Evolutionary conservation across 2,329 filamentous ascomycete genomes (phyloP).

Genomic region (Neocucurbitaria cava): DNA sequence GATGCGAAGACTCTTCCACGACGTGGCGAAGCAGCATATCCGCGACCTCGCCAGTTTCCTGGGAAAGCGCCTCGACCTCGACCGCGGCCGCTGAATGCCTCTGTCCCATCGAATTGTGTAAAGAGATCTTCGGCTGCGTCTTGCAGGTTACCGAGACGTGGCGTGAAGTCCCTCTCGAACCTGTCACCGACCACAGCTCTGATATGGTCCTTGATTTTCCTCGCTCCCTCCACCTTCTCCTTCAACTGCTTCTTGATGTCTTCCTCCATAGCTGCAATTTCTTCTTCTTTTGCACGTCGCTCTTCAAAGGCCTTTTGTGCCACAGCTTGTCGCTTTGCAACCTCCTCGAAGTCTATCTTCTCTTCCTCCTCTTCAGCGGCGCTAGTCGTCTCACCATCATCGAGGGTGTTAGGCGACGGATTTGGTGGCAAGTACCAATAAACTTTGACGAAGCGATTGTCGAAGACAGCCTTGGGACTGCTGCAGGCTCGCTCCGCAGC

Average conservation of each 20-base stretch:
- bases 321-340: constrained; percentile 72
- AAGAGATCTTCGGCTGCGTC: constrained; percentile 69
- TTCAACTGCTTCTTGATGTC: constrained; percentile 71
- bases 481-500: constrained; percentile 74
- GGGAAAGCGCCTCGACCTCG: constrained; percentile 35
- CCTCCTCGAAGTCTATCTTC: constrained; percentile 73
- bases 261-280: constrained; percentile 67
- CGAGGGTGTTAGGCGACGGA: background rate
- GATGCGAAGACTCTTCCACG: constrained; percentile 15
- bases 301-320: constrained; percentile 74
- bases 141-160: constrained; percentile 32
- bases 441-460: constrained; percentile 85
- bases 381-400: constrained; percentile 27
- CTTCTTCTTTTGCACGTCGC: constrained; percentile 66
- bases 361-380: constrained; percentile 38
- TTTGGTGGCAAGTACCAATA: constrained; percentile 70
- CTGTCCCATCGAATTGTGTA: constrained; percentile 59
- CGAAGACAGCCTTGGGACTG: constrained; percentile 81
- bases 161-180: constrained; percentile 17
- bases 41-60: constrained; percentile 49
- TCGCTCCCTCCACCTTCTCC: constrained; percentile 70
- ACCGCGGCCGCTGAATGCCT: constrained; percentile 24
- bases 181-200: constrained; percentile 54
- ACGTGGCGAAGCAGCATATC: constrained; percentile 29
- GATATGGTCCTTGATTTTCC: constrained; percentile 67